Conservation (phyloP, 257 asterid genomes). For the Solanum neorickii region DNA sequence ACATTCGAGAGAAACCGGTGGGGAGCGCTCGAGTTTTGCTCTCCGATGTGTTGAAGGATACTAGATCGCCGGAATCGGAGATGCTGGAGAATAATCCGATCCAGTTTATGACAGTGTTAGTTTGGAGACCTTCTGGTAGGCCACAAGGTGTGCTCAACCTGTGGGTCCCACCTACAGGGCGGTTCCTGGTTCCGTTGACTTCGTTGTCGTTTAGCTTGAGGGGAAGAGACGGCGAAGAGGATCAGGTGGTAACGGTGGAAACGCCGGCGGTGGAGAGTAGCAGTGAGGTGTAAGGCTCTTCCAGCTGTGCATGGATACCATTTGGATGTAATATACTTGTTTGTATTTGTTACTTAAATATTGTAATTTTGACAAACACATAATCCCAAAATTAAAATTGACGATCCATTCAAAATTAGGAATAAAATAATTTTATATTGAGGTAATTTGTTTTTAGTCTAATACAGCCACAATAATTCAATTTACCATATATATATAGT, state of each 20-base stretch:
- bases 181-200: conserved; percentile 29
- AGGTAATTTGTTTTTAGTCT: neutral
- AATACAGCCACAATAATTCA: too few relatives aligned
- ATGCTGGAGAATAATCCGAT: conserved; percentile 24
- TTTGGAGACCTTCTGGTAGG: conserved; percentile 44
- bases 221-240: conserved; percentile 2
- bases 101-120: conserved; percentile 36
- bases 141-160: conserved; percentile 28
- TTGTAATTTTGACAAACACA: neutral
- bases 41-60: conserved; percentile 24
- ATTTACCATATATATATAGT: too few relatives aligned
- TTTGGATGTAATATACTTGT: neutral
- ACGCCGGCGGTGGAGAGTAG: neutral
- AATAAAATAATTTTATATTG: too few relatives aligned
- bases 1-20: conserved; percentile 30
- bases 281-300: neutral
- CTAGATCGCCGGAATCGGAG: conserved; percentile 6
- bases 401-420: neutral
- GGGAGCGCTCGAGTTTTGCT: conserved; percentile 36
- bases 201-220: conserved; percentile 33
- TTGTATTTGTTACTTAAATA: neutral
- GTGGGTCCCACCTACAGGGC: conserved; percentile 39
- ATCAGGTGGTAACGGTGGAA: neutral
- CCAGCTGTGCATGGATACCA: conserved; percentile 15
- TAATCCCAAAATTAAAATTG: neutral